These are phyloP conservation scores for Yamadazyma jaroonii DNA, from an alignment of 1,139 yeast species.

Conservation along the genomic window DNA sequence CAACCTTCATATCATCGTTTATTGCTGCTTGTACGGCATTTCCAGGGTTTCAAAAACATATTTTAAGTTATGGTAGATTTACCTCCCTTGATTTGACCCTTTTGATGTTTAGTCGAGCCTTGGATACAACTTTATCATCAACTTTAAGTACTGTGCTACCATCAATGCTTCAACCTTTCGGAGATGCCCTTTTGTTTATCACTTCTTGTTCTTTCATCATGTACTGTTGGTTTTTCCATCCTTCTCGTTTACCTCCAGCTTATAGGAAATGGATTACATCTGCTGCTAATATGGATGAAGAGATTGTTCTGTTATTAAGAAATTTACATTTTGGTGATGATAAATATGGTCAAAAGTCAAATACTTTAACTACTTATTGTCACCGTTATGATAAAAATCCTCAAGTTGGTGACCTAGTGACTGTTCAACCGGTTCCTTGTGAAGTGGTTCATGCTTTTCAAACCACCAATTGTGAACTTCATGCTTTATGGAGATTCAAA, in stretches of 20 bases:
- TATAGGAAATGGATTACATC: conserved; percentile 39
- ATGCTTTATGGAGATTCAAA: conserved; percentile 36
- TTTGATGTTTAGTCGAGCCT: conserved; percentile 34
- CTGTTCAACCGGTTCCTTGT: conserved; percentile 27
- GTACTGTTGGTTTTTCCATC: conserved; percentile 36
- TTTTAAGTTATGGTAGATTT: conserved; percentile 27
- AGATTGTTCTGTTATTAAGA: conserved; percentile 22
- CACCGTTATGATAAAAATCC: conserved; percentile 25
- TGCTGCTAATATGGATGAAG: conserved; percentile 41
- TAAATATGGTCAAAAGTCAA: conserved; percentile 26
- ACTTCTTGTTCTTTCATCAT: conserved; percentile 29
- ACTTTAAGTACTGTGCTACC: conserved; percentile 20
- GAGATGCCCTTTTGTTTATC: conserved; percentile 30
- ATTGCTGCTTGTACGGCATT: conserved; percentile 26
- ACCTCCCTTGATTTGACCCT: conserved; percentile 34
- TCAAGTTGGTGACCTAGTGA: conserved; percentile 18
- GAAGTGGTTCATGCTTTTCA: conserved; percentile 33
- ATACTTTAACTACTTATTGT: conserved; percentile 24
- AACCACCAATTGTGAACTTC: conserved; percentile 34
- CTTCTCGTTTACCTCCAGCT: conserved; percentile 33
- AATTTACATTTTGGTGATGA: conserved; percentile 21
- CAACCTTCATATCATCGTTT: conserved; percentile 30
- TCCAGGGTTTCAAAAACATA: conserved; percentile 30
- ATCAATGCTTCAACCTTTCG: conserved; percentile 14
- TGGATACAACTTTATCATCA: conserved; percentile 31